Conservation (phyloP, 768 basidiomycete species). For the Amanita thiersii region DNA sequence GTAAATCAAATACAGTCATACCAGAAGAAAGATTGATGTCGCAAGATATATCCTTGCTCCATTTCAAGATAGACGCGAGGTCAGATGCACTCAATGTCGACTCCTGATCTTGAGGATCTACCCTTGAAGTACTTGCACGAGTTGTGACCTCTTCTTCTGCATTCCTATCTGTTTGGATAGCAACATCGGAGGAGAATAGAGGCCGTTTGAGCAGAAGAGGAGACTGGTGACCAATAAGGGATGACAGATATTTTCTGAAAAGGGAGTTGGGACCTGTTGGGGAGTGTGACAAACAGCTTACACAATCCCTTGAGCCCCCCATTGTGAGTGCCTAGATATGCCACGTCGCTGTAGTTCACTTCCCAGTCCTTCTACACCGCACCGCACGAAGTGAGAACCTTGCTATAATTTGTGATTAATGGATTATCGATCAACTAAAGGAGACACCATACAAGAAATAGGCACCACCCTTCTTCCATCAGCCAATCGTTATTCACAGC, state of each 20-base stretch:
- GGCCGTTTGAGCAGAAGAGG: conserved; percentile 44
- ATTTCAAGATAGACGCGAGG: conserved; percentile 60
- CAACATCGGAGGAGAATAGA: conserved; percentile 51
- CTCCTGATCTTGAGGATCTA: conserved; percentile 41
- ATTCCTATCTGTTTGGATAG: conserved; percentile 52
- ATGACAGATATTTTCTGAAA: conserved; percentile 41
- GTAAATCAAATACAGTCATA: conserved; percentile 11
- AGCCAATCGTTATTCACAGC: conserved; percentile 64
- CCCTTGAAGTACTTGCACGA: conserved; percentile 20
- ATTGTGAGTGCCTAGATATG: conserved; percentile 57
- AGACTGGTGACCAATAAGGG: conserved; percentile 34
- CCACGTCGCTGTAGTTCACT: conserved; percentile 60
- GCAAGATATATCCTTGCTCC: conserved; percentile 69
- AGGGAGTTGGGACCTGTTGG: background rate
- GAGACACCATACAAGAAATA: conserved; percentile 43
- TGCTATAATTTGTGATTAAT: conserved; percentile 30
- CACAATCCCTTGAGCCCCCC: conserved; percentile 71
- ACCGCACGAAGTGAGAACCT: conserved; percentile 62
- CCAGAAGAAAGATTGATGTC: conserved; percentile 65
- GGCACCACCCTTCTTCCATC: conserved; percentile 63
- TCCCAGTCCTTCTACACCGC: conserved; percentile 59
- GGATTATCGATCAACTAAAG: background rate
- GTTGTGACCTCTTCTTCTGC: conserved; percentile 18
- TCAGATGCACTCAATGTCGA: conserved; percentile 52
- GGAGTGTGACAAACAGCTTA: conserved; percentile 20